Evolutionary conservation across 139 green algal species (phyloP).

Genomic region (Raphidocelis subcapitata): DNA sequence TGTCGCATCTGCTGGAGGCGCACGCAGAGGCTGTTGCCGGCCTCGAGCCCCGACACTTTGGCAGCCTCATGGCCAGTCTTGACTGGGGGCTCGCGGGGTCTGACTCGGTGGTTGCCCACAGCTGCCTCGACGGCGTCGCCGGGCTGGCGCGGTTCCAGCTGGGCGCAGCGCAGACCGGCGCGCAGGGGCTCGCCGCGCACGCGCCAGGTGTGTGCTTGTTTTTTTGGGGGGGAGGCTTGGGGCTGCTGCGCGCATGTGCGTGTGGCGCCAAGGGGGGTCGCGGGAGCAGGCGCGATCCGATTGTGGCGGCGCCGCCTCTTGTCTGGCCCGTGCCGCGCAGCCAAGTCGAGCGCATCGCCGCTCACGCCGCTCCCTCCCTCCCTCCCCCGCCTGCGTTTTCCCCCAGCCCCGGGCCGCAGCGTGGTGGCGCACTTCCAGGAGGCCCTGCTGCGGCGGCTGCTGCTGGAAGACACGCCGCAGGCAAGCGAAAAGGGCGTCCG

Average conservation of each 20-base stretch:
- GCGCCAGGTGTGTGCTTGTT: slow-evolving; percentile 13
- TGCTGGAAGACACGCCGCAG: slow-evolving; percentile 46
- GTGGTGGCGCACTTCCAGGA: slow-evolving; percentile 45
- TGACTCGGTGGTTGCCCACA: slow-evolving; percentile 48
- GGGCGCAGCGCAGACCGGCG: not conserved
- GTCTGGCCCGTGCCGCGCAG: too few relatives aligned
- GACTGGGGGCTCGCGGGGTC: slow-evolving; percentile 51
- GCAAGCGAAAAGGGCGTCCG: too few relatives aligned
- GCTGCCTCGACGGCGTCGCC: slow-evolving; percentile 39
- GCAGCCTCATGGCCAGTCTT: slow-evolving; percentile 56
- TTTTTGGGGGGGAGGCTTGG: too few relatives aligned
- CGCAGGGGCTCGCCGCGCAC: slow-evolving; percentile 11
- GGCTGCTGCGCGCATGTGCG: too few relatives aligned
- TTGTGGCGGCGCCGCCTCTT: too few relatives aligned
- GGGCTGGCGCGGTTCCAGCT: slow-evolving; percentile 45
- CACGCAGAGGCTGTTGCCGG: slow-evolving; percentile 60
- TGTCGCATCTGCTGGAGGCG: slow-evolving; percentile 80
- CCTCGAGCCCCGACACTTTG: slow-evolving; percentile 53
- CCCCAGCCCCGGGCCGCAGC: slow-evolving; percentile 3
- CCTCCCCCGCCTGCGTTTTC: too few relatives aligned
- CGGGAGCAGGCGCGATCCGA: too few relatives aligned
- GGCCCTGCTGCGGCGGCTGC: slow-evolving; percentile 45
- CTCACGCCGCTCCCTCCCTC: too few relatives aligned
- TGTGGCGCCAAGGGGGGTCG: too few relatives aligned
- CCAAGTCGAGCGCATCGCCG: too few relatives aligned